Conservation (phyloP, 2,329 filamentous ascomycete species). For the Zelopaecilomyces penicillatus region DNA sequence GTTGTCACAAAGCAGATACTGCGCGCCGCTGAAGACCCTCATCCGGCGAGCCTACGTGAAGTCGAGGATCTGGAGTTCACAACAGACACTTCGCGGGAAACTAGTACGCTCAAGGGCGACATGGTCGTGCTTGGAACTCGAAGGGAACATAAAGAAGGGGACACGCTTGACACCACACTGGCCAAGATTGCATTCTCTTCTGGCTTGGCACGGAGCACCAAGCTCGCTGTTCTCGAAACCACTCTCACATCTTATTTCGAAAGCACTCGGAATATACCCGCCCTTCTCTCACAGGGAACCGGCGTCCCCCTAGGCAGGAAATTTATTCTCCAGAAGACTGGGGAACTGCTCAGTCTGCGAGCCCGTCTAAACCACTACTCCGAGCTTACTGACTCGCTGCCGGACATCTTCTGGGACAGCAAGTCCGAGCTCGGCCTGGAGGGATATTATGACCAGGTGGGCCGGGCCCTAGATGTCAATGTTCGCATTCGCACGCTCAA, state of each 20-base stretch:
- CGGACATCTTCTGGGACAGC: conserved; percentile 95
- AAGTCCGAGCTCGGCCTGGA: conserved; percentile 83
- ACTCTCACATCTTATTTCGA: conserved; percentile 78
- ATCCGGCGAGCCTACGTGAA: conserved; percentile 61
- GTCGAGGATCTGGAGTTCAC: conserved; percentile 85
- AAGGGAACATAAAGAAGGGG: conserved; percentile 35
- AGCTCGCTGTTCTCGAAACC: conserved; percentile 83
- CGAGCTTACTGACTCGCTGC: conserved; percentile 87
- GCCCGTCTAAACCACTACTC: conserved; percentile 95
- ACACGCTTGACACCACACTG: conserved; percentile 54
- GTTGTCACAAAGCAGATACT: conserved; percentile 67
- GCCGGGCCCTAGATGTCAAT: conserved; percentile 80
- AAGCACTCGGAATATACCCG: conserved; percentile 74
- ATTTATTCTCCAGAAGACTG: conserved; percentile 88
- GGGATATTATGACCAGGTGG: conserved; percentile 91
- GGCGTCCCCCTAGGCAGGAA: conserved; percentile 43
- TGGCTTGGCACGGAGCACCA: conserved; percentile 83
- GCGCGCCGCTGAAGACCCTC: conserved; percentile 66
- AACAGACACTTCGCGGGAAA: conserved; percentile 63
- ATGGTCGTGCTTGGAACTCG: conserved; percentile 83
- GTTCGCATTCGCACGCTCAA: conserved; percentile 87
- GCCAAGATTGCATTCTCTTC: conserved; percentile 97
- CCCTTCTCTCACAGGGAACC: conserved; percentile 59
- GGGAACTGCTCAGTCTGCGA: conserved; percentile 79
- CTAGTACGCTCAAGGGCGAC: conserved; percentile 74